These are phyloP conservation scores for Trichosporon faecale DNA, from an alignment of 1,284 basidiomycete genomes.

Conservation along the genomic window DNA sequence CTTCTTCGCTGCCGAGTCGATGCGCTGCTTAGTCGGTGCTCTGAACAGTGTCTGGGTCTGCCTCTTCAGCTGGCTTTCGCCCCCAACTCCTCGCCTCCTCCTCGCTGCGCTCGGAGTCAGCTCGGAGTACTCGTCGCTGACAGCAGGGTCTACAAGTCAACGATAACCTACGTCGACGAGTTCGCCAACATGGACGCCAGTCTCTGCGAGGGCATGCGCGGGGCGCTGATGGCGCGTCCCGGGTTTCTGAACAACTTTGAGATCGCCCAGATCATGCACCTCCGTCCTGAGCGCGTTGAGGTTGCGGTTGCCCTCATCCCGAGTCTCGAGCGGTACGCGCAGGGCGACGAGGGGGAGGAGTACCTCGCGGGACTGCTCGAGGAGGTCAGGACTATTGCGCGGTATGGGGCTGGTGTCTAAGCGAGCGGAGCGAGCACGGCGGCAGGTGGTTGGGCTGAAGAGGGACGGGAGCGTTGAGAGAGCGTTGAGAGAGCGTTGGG, in stretches of 20 bases:
- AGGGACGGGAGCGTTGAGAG: not conserved
- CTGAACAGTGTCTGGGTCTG: too few relatives aligned
- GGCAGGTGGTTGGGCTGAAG: not conserved
- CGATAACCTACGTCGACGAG: conserved; percentile 42
- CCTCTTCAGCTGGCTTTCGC: too few relatives aligned
- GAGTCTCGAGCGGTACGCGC: conserved; percentile 44
- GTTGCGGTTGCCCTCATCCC: conserved; percentile 44
- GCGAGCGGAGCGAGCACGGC: conserved; percentile 2
- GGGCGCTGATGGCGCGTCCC: conserved; percentile 34
- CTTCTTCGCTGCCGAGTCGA: too few relatives aligned
- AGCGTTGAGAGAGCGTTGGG: not conserved
- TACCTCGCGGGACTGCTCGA: conserved; percentile 38
- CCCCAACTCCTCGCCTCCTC: too few relatives aligned
- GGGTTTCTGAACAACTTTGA: conserved; percentile 49
- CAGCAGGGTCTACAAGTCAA: conserved; percentile 43
- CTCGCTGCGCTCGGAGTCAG: not conserved
- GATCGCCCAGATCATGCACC: conserved; percentile 48
- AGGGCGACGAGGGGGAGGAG: conserved; percentile 36
- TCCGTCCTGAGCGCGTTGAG: conserved; percentile 43
- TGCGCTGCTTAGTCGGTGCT: too few relatives aligned
- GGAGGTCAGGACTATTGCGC: conserved; percentile 38
- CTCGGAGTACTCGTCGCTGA: not conserved
- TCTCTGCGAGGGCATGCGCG: conserved; percentile 41
- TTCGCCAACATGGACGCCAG: conserved; percentile 38
- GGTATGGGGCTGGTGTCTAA: conserved; percentile 30